Base-by-base conservation (phyloP, 2,329 filamentous ascomycete genomes). In the Knufia petricola region DNA sequence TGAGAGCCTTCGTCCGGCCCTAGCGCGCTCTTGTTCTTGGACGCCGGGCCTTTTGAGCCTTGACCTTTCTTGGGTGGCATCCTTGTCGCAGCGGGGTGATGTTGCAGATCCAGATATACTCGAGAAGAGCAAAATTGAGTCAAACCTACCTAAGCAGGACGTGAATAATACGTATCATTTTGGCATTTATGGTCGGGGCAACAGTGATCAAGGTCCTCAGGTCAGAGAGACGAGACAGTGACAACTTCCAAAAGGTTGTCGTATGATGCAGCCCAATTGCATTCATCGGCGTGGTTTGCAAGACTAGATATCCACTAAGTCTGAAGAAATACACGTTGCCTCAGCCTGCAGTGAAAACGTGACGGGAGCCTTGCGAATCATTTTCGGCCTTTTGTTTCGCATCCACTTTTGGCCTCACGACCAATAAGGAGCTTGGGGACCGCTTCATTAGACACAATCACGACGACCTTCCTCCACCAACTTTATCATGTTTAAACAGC, bases 1-100 rank as follows among this genome's bases (percentile, higher is more conserved):
- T 64, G 53, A 15, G 62, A 24, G 13, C 32, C 61, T 39, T 58
- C 57, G 46, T 59, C 58, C 19, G 52, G 51, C 30, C 49, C 49
- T 9, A 39, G 24, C 31, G 44, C 49, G 42, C 34, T 36, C 12
- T 51, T 36, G 48, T 50, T 58, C 49, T 50, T 60, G 9, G 54
- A 32, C 12, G 34, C 48, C 13, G 51, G 38, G 39, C 51, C 52
- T 38, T 59, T 44, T n/a, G 41, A 17, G 12, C 26, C 3, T 9
- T 23, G 10, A 44, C 3, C n/a, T 21, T 44, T 59, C 43, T 58
- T 58, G 3, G 55, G 54, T 9, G 54, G 54, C 55, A 58, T 58
- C 9, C 46, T n/a, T 30, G 23, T 8, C 13, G 36, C 19, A 23
- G n/a, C n/a, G 26, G 12, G 6, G 26, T 12, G 26, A 28, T 28